Evolutionary conservation across 306 rosid genomes (phyloP).

Genomic region (Vigna reflexopilosa): DNA sequence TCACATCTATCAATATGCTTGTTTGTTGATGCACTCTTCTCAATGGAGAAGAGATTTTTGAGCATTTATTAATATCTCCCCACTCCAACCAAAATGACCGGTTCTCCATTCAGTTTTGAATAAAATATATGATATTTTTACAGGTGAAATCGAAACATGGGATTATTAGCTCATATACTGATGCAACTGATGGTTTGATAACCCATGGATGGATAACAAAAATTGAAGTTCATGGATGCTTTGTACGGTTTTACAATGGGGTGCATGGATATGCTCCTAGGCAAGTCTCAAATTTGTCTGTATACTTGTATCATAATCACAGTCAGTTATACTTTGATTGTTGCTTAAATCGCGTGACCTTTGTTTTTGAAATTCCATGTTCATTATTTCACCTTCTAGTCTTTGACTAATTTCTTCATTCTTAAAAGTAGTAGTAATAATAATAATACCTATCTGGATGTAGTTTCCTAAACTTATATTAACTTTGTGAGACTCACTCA

Average conservation of each 20-base stretch:
- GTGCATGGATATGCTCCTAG: slow-evolving; percentile 95
- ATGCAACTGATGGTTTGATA: slow-evolving; percentile 80
- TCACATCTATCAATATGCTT: background rate
- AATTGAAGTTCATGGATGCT: slow-evolving; percentile 90
- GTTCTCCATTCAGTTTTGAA: slow-evolving; percentile 42
- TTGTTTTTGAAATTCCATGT: background rate
- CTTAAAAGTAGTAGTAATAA: too few species aligned
- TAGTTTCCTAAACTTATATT: too few species aligned
- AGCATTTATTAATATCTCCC: slow-evolving; percentile 10
- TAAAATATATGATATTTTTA: slow-evolving; percentile 30
- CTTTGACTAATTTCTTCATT: background rate
- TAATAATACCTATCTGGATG: background rate
- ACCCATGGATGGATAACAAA: slow-evolving; percentile 98
- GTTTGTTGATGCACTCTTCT: background rate
- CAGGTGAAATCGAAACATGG: slow-evolving; percentile 90
- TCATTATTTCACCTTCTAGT: background rate
- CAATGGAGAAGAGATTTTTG: background rate
- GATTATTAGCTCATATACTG: slow-evolving; percentile 79
- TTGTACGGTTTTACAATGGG: slow-evolving; percentile 90
- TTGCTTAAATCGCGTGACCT: slow-evolving; percentile 13
- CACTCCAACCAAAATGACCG: background rate
- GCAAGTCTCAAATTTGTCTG: slow-evolving; percentile 56
- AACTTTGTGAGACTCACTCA: background rate
- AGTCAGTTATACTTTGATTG: background rate
- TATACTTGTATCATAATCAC: background rate